Percentiles rank a stretch among this genome's conserved stretches.
Evolutionary conservation across 805 yeast genomes (phyloP).

Genomic region (Saccharomycopsis synnaedendra): DNA sequence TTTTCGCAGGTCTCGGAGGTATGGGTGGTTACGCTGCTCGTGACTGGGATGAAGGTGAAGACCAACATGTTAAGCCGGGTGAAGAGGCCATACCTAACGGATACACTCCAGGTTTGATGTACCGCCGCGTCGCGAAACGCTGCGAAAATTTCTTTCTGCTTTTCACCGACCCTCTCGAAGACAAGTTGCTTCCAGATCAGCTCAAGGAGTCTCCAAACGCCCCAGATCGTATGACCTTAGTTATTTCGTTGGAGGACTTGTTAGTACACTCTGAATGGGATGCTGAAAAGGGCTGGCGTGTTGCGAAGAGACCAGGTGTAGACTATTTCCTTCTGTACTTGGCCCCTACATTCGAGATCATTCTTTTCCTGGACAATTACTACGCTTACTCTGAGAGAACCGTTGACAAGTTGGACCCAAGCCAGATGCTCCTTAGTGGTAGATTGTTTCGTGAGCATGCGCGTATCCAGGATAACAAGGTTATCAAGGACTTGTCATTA

Average conservation of each 20-base stretch:
- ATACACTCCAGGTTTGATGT: constrained; percentile 50
- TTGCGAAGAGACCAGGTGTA: constrained; percentile 97
- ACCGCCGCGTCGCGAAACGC: constrained; percentile 61
- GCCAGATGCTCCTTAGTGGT: constrained; percentile 78
- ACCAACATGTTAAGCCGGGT: constrained; percentile 30
- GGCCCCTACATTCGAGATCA: constrained; percentile 93
- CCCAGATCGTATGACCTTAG: constrained; percentile 79
- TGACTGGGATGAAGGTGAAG: constrained; percentile 76
- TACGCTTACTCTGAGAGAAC: constrained; percentile 78
- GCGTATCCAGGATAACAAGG: constrained; percentile 68
- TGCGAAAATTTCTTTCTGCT: constrained; percentile 64
- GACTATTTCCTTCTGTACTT: constrained; percentile 93
- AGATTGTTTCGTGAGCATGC: constrained; percentile 88
- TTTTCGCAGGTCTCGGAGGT: constrained; percentile 38
- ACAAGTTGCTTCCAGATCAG: constrained; percentile 81
- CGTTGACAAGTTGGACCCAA: constrained; percentile 85
- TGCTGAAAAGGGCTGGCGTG: constrained; percentile 90
- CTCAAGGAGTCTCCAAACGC: constrained; percentile 35
- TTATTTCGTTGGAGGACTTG: constrained; percentile 79
- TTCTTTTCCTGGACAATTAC: constrained; percentile 75
- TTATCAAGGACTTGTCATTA: constrained; percentile 80
- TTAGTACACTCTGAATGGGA: constrained; percentile 90
- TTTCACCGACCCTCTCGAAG: constrained; percentile 89
- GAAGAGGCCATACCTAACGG: constrained; percentile 52
- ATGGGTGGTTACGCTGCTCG: constrained; percentile 62